Evolutionary conservation across 495 filamentous ascomycete species (phyloP), one percentile per base, ranked within the genome.

Genomic region (Aspergillus kassunensis): DNA sequence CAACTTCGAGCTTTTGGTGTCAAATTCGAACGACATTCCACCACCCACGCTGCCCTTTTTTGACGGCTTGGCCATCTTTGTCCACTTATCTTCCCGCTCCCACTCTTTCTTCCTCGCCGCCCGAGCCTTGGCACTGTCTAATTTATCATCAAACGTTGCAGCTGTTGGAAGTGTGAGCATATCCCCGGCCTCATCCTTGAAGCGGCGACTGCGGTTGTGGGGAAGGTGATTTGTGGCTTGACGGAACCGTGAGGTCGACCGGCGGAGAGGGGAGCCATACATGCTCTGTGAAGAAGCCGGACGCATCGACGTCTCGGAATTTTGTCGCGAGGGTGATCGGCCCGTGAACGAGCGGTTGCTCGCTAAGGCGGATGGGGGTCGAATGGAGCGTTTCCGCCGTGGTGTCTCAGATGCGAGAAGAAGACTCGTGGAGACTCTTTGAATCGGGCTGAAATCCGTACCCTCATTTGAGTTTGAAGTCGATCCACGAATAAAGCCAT

Each of bases 1-100:
- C 13, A 99, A 68, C 64, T 97, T 98, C 11, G 89, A 78, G 57
- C 89, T 88, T 39, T 76, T 81, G 12, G 80, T 82, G 66, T 96
- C 90, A 63, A 98, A 98, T 24, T 90, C 87, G 63, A 96, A 97
- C 23, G 81, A 78, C 83, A 90, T 93, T 18, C 91, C 92, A 25
- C 89, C 86, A 41, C 92, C 90, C 51, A 75, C 62, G 60, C 78
- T 62, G 47, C 48, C 72, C 53, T 70, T 75, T 27, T 63, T 69
- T 34, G 81, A 75, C 15, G 85, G 76, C 56, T 83, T 87, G 18
- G 92, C 95, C 93, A 99, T 99, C 68, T 91, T 95, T 37, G 85
- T 77, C 93, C 93, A 99, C 60, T 99, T 99, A 60, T 96, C 91
- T 34, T 95, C 84, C 11, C 93, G 79, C 51, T 82, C 76, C 73